These are phyloP conservation scores for Trichophyton benhamiae DNA, from an alignment of 2,329 filamentous ascomycete genomes.

Conservation along the genomic window DNA sequence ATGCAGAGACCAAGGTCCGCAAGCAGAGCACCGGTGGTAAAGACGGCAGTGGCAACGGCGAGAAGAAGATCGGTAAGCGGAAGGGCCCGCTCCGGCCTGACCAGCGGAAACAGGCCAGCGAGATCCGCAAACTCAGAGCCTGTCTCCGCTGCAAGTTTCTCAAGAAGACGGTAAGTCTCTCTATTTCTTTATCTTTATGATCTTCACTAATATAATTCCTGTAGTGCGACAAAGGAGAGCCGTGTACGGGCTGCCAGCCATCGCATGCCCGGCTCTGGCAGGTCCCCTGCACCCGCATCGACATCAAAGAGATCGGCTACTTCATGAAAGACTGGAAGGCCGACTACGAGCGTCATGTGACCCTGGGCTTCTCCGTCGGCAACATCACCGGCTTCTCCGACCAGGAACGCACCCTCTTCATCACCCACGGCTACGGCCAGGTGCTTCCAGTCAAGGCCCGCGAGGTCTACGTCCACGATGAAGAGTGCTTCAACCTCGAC, in stretches of 20 bases:
- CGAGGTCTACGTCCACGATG: constrained; percentile 83
- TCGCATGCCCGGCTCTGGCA: constrained; percentile 94
- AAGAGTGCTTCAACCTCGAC: constrained; percentile 84
- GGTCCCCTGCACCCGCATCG: constrained; percentile 92
- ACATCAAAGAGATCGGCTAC: constrained; percentile 96
- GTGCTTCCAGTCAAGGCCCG: constrained; percentile 85
- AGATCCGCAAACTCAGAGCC: constrained; percentile 87
- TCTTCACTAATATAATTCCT: constrained; percentile 5
- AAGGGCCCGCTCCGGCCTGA: constrained; percentile 83
- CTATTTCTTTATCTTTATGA: background rate
- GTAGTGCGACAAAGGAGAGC: constrained; percentile 84
- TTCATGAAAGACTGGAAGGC: constrained; percentile 99
- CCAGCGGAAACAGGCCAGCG: constrained; percentile 89
- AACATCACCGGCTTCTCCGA: constrained; percentile 79
- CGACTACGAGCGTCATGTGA: constrained; percentile 84
- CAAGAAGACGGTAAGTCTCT: constrained; percentile 62
- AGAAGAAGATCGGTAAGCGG: constrained; percentile 88
- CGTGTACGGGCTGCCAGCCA: constrained; percentile 87
- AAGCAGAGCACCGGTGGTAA: constrained; percentile 60
- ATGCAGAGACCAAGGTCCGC: constrained; percentile 71
- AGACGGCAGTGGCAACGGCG: constrained; percentile 47
- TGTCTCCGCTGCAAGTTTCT: constrained; percentile 96
- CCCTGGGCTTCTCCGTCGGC: constrained; percentile 74
- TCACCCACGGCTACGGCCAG: constrained; percentile 92
- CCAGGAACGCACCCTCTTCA: constrained; percentile 60